Base-by-base conservation (phyloP, 2,329 filamentous ascomycete genomes). In the Phaeosphaeriaceae sp. region DNA sequence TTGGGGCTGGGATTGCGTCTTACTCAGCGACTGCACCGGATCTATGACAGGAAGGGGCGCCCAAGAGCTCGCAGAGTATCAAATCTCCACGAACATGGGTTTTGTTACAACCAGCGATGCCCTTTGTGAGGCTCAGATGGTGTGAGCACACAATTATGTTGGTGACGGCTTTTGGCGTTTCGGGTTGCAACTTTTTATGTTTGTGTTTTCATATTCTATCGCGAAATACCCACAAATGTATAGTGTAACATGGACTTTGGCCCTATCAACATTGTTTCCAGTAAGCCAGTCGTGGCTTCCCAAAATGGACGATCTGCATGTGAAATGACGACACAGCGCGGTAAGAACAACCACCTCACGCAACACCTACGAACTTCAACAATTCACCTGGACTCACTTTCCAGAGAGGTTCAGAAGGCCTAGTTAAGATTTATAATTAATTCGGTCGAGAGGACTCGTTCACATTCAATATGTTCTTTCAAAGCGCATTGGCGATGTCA, bases 51-150 rank as follows among this genome's bases (percentile, higher is more conserved):
- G 72, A 13, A 58, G 74, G 33, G 74, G 74, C 19, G 78, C 79
- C 2, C 76, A 79, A 53, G 76, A 70, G 48, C 68, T 80, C 13
- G 71, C 75, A 41, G 77, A 80, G 51, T 78, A 79, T 57, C 78
- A 80, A 51, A 72, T 79, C 45, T 72, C 76, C 7, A 78, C 74
- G 19, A 80, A 80, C 62, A 77, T 80, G 74, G 78, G 78, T 21
- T 80, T 80, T 56, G 78, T 80, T 7, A 76, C 75, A 1, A 73
- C 72, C 54, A 79, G 77, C 58, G 62, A 67, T 45, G 66, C 72
- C 7, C 78, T 73, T 24, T 71, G 63, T 48, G 62, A 68, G 15
- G 67, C 71, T 13, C 53, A 61, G 31, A 48, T 68, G 10, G 7
- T 58, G 20, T 52, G 54, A 61, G 19, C 56, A 47, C 44, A 33